These are phyloP conservation scores for Trametes coccinea DNA, from an alignment of 768 basidiomycete species.

Conservation along the genomic window DNA sequence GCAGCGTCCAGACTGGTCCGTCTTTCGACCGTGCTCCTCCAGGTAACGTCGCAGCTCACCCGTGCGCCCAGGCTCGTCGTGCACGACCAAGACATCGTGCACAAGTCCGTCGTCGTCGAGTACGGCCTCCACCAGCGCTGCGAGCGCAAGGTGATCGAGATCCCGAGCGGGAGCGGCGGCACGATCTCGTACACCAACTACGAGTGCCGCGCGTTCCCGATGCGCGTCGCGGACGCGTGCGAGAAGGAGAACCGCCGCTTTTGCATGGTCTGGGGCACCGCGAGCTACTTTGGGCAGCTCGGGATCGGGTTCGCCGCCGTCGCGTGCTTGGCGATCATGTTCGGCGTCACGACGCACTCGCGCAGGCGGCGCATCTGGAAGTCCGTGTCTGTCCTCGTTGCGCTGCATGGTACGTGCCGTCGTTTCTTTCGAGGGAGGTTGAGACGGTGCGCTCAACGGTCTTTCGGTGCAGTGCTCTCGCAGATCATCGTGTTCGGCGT, in stretches of 20 bases:
- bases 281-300: constrained; percentile 64
- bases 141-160: constrained; percentile 47
- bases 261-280: constrained; percentile 72
- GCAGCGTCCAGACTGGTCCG: constrained; percentile 63
- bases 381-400: constrained; percentile 63
- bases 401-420: constrained; percentile 53
- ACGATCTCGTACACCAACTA: constrained; percentile 53
- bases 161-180: constrained; percentile 49
- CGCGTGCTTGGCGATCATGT: constrained; percentile 56
- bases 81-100: constrained; percentile 42
- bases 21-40: constrained; percentile 6
- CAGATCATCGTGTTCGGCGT: constrained; percentile 64
- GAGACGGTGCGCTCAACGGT: neutral
- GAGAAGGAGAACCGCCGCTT: constrained; percentile 56
- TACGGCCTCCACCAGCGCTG: constrained; percentile 65
- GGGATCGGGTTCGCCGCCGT: constrained; percentile 63
- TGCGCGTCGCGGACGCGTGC: constrained; percentile 46
- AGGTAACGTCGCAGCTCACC: constrained; percentile 3
- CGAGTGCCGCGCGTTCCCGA: constrained; percentile 68
- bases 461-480: constrained; percentile 45
- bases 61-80: constrained; percentile 38
- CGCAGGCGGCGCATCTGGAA: constrained; percentile 76
- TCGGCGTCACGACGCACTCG: constrained; percentile 74
- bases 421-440: neutral
- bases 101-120: constrained; percentile 48